Percentiles rank a stretch among this genome's conserved stretches.
Conservation (phyloP, 1,139 yeast genomes). For the Hemisphaericaspora subhashii region DNA sequence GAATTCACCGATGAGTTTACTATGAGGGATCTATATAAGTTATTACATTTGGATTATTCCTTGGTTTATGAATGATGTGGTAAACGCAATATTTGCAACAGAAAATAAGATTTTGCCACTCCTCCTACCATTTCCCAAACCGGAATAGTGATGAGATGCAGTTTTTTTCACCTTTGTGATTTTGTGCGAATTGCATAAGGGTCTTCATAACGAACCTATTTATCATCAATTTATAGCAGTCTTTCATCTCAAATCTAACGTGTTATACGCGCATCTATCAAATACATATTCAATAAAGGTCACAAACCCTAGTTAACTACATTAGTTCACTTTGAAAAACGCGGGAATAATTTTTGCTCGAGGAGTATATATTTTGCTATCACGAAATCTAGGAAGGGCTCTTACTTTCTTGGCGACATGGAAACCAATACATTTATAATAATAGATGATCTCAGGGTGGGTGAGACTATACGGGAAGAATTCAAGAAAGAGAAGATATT, state of each 20-base stretch:
- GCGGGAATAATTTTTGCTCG: too few species aligned
- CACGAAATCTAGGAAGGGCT: too few species aligned
- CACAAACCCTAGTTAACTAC: too few species aligned
- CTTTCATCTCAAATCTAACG: too few species aligned
- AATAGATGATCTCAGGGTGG: neutral
- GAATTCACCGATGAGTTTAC: conserved; percentile 13
- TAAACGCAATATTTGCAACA: too few species aligned
- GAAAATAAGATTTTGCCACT: too few species aligned
- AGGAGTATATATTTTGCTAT: neutral
- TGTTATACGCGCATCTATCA: too few species aligned
- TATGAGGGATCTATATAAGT: conserved; percentile 17
- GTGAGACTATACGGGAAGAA: conserved; percentile 10
- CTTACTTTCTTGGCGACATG: neutral
- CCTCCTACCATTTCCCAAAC: conserved; percentile 5
- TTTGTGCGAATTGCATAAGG: too few species aligned
- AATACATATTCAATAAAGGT: too few species aligned
- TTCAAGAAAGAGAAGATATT: conserved; percentile 18
- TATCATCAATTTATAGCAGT: too few species aligned
- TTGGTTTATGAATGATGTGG: conserved; percentile 14
- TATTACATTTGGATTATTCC: conserved; percentile 17
- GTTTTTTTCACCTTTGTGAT: neutral
- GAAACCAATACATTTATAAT: neutral
- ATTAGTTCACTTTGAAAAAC: too few species aligned
- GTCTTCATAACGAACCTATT: too few species aligned
- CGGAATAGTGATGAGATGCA: conserved; percentile 10